Percentiles rank a stretch among this genome's conserved stretches.
Conservation (phyloP, 495 filamentous ascomycete species). For the Tirmania nivea region DNA sequence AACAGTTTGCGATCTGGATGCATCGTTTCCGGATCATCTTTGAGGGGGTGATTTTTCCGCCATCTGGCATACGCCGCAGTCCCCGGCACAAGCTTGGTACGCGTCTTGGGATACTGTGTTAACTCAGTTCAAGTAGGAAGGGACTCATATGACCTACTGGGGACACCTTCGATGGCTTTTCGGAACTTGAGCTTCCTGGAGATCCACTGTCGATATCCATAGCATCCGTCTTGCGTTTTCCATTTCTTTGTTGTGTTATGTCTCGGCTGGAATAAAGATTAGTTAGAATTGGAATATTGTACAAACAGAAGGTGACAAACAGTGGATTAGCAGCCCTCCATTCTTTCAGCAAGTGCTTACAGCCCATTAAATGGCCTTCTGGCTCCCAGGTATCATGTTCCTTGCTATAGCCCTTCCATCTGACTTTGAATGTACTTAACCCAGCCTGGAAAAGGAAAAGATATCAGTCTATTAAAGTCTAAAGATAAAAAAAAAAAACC, state of each 20-base stretch:
- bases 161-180: background rate
- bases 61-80: background rate
- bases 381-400: constrained; percentile 11
- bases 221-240: background rate
- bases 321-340: constrained; percentile 1
- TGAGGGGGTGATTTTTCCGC: background rate
- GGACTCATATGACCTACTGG: no score
- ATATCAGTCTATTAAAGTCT: no score
- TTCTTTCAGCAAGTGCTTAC: background rate
- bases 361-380: constrained; percentile 4
- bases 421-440: background rate
- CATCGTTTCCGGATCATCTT: background rate
- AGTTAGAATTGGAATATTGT: no score
- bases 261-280: no score
- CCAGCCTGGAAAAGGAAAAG: no score
- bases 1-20: constrained; percentile 8
- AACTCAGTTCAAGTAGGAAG: background rate
- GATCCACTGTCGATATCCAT: background rate
- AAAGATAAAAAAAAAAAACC: no score
- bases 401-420: background rate
- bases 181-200: background rate
- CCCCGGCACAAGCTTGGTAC: background rate
- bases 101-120: background rate
- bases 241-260: background rate
- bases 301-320: no score